Evolutionary conservation across 768 basidiomycete genomes (phyloP).

Genomic region (Leucocoprinus sp.): DNA sequence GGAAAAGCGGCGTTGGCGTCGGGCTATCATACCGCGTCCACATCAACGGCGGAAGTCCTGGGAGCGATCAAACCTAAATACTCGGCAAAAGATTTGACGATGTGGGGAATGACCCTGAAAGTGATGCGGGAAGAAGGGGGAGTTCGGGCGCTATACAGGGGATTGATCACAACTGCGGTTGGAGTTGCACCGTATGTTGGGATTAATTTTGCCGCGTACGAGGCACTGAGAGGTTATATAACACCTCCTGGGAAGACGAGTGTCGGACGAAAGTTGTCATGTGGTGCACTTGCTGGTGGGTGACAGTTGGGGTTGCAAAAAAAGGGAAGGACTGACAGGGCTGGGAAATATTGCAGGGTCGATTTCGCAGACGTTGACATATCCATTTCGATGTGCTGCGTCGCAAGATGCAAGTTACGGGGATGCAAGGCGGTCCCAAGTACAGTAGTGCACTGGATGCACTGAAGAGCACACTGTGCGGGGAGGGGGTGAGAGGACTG

Average conservation of each 20-base stretch:
- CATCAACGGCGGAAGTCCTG: conserved; percentile 15
- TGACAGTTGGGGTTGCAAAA: not conserved
- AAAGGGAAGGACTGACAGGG: conserved; percentile 1
- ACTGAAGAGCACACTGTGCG: conserved; percentile 52
- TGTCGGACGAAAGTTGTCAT: conserved; percentile 61
- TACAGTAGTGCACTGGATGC: conserved; percentile 82
- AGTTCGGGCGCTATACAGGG: conserved; percentile 77
- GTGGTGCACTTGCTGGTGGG: conserved; percentile 82
- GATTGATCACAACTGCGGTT: conserved; percentile 73
- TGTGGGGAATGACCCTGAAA: conserved; percentile 85
- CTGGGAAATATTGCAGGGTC: conserved; percentile 40
- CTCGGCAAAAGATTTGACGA: conserved; percentile 50
- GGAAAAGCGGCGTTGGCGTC: conserved; percentile 31
- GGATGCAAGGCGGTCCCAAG: conserved; percentile 60
- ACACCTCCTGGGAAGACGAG: conserved; percentile 77
- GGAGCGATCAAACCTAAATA: conserved; percentile 26
- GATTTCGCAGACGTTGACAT: conserved; percentile 90
- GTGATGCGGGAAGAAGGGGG: conserved; percentile 93
- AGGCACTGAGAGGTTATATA: conserved; percentile 64
- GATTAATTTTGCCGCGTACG: conserved; percentile 94
- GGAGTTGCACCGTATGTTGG: conserved; percentile 89
- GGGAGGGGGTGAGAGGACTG: conserved; percentile 70
- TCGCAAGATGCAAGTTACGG: conserved; percentile 92
- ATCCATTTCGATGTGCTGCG: conserved; percentile 93
- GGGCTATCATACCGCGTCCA: conserved; percentile 50